Percentiles rank a stretch among this genome's conserved stretches.
Conservation (phyloP, 2,329 filamentous ascomycete species). For the Cephalotrichum gorgonifer region DNA sequence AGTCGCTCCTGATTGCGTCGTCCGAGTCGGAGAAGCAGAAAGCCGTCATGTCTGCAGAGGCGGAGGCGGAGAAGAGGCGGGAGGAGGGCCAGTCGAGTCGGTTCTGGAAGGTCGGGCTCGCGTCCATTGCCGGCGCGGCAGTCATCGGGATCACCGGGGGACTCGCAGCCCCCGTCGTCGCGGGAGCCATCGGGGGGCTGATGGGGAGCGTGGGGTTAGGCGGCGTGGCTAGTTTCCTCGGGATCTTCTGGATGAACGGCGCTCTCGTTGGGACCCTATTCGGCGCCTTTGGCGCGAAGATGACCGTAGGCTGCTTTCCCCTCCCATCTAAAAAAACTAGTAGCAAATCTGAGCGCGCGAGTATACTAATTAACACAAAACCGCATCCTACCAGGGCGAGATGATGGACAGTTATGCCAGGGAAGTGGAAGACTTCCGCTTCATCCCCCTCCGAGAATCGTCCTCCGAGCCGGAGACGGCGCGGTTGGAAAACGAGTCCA, state of each 20-base stretch:
- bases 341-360: too few species aligned
- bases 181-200: conserved; percentile 71
- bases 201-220: conserved; percentile 81
- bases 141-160: conserved; percentile 88
- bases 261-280: conserved; percentile 81
- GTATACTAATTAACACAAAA: too few species aligned
- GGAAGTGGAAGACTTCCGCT: conserved; percentile 73
- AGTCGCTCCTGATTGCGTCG: conserved; percentile 59
- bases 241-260: conserved; percentile 75
- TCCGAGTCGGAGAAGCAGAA: conserved; percentile 22
- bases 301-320: conserved; percentile 33
- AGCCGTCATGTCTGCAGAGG: conserved; percentile 57
- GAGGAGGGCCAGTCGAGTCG: conserved; percentile 60
- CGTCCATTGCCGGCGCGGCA: conserved; percentile 77
- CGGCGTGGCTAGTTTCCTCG: conserved; percentile 76
- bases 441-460: conserved; percentile 52
- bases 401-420: conserved; percentile 84
- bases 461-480: background rate
- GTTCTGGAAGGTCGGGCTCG: conserved; percentile 85
- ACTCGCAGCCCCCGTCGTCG: conserved; percentile 78
- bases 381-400: conserved; percentile 43
- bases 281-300: conserved; percentile 76
- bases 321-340: too few species aligned
- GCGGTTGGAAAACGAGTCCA: conserved; percentile 1
- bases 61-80: conserved; percentile 62